Percentiles rank a stretch among this genome's conserved stretches.
These are phyloP conservation scores for Pythium vanterpoolii DNA, from an alignment of 352 stramenopile species.

Conservation along the genomic window DNA sequence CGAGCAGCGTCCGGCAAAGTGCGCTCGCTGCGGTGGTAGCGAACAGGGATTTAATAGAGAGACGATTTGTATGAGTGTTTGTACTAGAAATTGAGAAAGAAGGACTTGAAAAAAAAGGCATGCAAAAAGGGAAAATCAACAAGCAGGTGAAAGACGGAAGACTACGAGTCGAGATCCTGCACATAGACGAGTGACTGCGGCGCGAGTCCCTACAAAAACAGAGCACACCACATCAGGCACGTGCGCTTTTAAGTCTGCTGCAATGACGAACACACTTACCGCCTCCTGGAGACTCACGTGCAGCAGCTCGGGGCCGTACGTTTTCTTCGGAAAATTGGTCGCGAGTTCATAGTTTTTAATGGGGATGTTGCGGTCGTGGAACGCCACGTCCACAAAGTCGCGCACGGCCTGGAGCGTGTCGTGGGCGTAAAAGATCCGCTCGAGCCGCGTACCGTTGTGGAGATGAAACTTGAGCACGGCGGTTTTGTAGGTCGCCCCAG, in stretches of 20 bases:
- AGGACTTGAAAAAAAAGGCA: not conserved
- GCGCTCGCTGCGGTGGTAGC: slow-evolving; percentile 42
- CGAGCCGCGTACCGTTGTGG: slow-evolving; percentile 69
- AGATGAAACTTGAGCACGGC: slow-evolving; percentile 79
- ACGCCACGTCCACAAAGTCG: slow-evolving; percentile 79
- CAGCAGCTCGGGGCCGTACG: slow-evolving; percentile 57
- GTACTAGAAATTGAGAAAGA: not conserved
- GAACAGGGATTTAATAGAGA: not conserved
- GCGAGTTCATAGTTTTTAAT: slow-evolving; percentile 82
- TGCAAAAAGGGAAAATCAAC: not conserved
- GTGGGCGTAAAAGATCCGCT: slow-evolving; percentile 79
- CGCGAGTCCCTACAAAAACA: slow-evolving; percentile 51
- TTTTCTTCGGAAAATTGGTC: slow-evolving; percentile 83
- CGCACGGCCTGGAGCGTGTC: slow-evolving; percentile 76
- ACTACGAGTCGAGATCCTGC: slow-evolving; percentile 79
- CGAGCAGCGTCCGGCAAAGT: slow-evolving; percentile 75
- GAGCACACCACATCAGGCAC: not conserved
- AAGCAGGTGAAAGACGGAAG: not conserved
- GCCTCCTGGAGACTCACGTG: slow-evolving; percentile 65
- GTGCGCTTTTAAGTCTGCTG: not conserved
- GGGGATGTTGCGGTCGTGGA: slow-evolving; percentile 70
- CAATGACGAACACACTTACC: slow-evolving; percentile 31
- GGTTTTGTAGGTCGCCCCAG: slow-evolving; percentile 61
- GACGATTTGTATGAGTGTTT: not conserved
- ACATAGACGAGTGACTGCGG: slow-evolving; percentile 79